phyloP scores from a whole-genome alignment of 306 rosid species.

The Spatholobus suberectus region DNA sequence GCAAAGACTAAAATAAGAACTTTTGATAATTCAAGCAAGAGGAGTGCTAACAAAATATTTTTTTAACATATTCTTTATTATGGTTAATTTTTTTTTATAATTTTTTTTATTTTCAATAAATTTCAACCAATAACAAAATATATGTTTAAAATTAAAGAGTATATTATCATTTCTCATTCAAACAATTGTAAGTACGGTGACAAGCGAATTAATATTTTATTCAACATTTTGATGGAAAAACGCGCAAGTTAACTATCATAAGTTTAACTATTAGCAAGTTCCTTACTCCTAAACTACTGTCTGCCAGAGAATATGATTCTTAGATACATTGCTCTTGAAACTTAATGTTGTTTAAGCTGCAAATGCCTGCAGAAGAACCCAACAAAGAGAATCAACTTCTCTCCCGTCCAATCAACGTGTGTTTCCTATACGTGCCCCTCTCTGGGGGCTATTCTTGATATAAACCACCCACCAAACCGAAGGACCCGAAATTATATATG shows the following conservation, averaged over 20 bases:
- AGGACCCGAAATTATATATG: slow-evolving; percentile 17
- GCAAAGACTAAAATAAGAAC: neutral
- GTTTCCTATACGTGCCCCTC: slow-evolving; percentile 34
- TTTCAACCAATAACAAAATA: too few relatives aligned
- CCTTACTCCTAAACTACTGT: slow-evolving; percentile 21
- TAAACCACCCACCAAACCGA: slow-evolving; percentile 12
- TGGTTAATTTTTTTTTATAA: too few relatives aligned
- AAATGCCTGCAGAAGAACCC: slow-evolving; percentile 29
- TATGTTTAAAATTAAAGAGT: too few relatives aligned
- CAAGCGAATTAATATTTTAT: slow-evolving; percentile 15
- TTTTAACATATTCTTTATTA: too few relatives aligned
- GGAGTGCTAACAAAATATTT: too few relatives aligned
- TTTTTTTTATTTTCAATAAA: too few relatives aligned
- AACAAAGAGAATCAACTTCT: slow-evolving; percentile 46
- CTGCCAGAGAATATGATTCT: slow-evolving; percentile 34
- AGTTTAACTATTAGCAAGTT: too few relatives aligned
- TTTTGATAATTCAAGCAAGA: neutral
- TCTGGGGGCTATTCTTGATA: slow-evolving; percentile 2
- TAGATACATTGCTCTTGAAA: slow-evolving; percentile 50
- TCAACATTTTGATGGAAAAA: slow-evolving; percentile 23
- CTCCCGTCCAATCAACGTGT: slow-evolving; percentile 40
- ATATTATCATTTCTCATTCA: too few relatives aligned
- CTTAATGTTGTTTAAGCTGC: slow-evolving; percentile 46
- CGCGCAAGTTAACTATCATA: slow-evolving; percentile 25
- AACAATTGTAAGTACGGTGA: neutral